These are phyloP conservation scores for Hirsutella minnesotensis DNA, from an alignment of 2,329 filamentous ascomycete genomes.

Conservation along the genomic window DNA sequence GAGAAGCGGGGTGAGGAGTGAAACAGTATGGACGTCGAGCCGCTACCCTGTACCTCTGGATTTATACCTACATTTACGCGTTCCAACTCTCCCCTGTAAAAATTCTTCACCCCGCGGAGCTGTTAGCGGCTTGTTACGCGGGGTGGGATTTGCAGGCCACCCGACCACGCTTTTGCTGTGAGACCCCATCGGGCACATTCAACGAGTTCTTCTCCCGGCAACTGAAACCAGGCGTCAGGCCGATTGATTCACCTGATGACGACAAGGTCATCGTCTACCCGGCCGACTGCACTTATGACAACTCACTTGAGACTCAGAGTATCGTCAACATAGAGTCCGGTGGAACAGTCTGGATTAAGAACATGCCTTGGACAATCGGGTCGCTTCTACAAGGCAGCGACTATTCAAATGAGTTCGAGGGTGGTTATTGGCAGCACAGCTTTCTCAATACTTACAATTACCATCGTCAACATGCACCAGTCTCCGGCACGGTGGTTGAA, in stretches of 20 bases:
- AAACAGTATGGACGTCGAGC: too few relatives aligned
- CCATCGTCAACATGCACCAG: slow-evolving; percentile 28
- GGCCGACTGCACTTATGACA: slow-evolving; percentile 24
- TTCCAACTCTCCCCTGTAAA: too few relatives aligned
- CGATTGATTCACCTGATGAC: slow-evolving; percentile 16
- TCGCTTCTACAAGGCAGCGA: slow-evolving; percentile 20
- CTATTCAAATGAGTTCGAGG: slow-evolving; percentile 19
- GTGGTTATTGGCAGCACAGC: slow-evolving; percentile 28
- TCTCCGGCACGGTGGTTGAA: slow-evolving; percentile 23
- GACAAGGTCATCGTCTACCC: slow-evolving; percentile 19
- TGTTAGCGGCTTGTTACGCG: too few relatives aligned
- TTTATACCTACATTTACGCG: too few relatives aligned
- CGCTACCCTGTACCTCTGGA: too few relatives aligned
- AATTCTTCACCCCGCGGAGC: too few relatives aligned
- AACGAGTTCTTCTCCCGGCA: slow-evolving; percentile 27
- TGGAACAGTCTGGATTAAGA: slow-evolving; percentile 22
- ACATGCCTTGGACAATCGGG: slow-evolving; percentile 23
- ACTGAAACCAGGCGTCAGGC: slow-evolving; percentile 20
- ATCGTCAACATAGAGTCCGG: slow-evolving; percentile 12
- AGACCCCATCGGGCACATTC: too few relatives aligned
- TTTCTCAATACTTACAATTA: slow-evolving; percentile 29
- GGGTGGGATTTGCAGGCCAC: too few relatives aligned
- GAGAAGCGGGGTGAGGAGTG: too few relatives aligned
- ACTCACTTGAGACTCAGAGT: slow-evolving; percentile 7
- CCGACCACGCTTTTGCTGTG: too few relatives aligned